Evolutionary conservation across 176 grass and related monocot genomes (phyloP).

Genomic region (Zea mays): DNA sequence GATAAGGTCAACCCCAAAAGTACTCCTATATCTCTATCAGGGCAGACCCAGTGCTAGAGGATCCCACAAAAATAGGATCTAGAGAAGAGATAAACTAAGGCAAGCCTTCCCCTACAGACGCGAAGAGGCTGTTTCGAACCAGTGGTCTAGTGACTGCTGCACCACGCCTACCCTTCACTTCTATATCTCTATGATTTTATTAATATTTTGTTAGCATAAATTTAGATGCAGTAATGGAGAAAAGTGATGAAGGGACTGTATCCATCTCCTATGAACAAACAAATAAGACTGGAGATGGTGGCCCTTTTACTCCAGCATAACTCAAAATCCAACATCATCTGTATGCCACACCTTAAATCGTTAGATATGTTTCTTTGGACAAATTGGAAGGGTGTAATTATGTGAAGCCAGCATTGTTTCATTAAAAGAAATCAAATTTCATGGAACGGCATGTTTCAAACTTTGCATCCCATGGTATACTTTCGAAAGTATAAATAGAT

Average conservation of each 20-base stretch:
- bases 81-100: no score
- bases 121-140: no score
- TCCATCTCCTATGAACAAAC: not conserved
- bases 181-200: not conserved
- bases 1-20: not conserved
- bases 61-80: no score
- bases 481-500: not conserved
- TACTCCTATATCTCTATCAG: not conserved
- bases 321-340: not conserved
- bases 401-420: constrained; percentile 4
- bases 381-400: constrained; percentile 1
- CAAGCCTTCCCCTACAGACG: no score
- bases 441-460: not conserved
- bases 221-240: not conserved
- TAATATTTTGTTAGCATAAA: not conserved
- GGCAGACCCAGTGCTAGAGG: no score
- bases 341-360: not conserved
- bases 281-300: not conserved
- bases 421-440: not conserved
- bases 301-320: not conserved
- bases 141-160: no score
- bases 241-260: not conserved
- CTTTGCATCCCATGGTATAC: not conserved
- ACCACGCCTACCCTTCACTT: not conserved
- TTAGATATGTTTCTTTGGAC: not conserved